These are phyloP conservation scores for Serendipita sp. DNA, from an alignment of 768 basidiomycete genomes.

Conservation along the genomic window DNA sequence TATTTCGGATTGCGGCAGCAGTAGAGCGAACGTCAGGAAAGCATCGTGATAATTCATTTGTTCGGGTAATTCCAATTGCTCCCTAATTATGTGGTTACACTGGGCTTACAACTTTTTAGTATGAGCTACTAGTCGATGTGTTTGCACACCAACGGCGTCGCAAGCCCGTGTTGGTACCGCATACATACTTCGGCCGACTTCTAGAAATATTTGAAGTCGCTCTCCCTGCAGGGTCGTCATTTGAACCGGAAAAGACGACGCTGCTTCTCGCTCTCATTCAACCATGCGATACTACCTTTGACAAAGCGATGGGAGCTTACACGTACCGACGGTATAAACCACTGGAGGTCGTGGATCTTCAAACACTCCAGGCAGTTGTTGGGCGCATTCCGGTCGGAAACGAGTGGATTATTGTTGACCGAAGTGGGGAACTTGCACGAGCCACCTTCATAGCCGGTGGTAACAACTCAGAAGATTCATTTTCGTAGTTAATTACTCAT, in stretches of 20 bases:
- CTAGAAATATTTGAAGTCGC: constrained; percentile 18
- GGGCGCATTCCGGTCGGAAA: constrained; percentile 14
- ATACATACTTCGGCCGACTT: constrained; percentile 23
- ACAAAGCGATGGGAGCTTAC: constrained; percentile 7
- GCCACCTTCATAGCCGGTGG: constrained; percentile 7
- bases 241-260: constrained; percentile 10
- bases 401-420: constrained; percentile 16
- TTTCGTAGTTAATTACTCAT: background rate
- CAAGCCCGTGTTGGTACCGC: background rate
- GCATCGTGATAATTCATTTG: constrained; percentile 20
- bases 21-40: constrained; percentile 12
- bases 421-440: constrained; percentile 14
- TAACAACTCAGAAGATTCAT: background rate
- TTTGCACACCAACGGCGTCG: constrained; percentile 12
- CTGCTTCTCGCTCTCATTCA: constrained; percentile 19
- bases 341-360: constrained; percentile 15
- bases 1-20: constrained; percentile 15
- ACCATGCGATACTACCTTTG: background rate
- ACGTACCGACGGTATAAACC: constrained; percentile 1
- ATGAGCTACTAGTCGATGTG: constrained; percentile 21
- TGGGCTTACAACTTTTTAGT: constrained; percentile 14
- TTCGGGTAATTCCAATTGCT: constrained; percentile 16
- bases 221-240: constrained; percentile 3
- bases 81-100: background rate
- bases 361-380: constrained; percentile 16